These are phyloP conservation scores for Rugosomyces carneus DNA, from an alignment of 1,284 basidiomycete genomes.

Conservation along the genomic window DNA sequence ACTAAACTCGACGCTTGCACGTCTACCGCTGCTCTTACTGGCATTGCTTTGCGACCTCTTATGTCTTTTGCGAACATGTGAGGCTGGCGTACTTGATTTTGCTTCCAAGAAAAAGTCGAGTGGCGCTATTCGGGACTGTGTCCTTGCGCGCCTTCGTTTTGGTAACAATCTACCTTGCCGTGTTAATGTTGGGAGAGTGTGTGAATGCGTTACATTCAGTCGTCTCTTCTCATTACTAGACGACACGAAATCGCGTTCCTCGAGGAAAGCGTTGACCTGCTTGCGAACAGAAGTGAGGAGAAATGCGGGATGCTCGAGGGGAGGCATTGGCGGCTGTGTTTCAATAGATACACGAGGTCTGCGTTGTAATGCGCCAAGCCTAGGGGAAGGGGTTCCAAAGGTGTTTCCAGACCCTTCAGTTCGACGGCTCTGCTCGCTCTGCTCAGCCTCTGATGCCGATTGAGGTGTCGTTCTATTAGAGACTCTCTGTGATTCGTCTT, in stretches of 20 bases:
- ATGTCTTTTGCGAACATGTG: slow-evolving; percentile 11
- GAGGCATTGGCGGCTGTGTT: slow-evolving; percentile 42
- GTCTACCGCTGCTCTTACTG: slow-evolving; percentile 26
- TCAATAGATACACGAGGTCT: slow-evolving; percentile 21
- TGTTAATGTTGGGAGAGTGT: slow-evolving; percentile 25
- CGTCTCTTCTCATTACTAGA: slow-evolving; percentile 10
- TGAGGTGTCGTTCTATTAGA: slow-evolving; percentile 18
- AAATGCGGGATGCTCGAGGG: slow-evolving; percentile 46
- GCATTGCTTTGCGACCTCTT: slow-evolving; percentile 25
- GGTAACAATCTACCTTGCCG: slow-evolving; percentile 1
- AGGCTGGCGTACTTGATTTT: slow-evolving; percentile 8
- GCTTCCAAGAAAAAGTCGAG: slow-evolving; percentile 11
- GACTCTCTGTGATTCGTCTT: slow-evolving; percentile 2
- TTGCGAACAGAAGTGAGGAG: slow-evolving; percentile 17
- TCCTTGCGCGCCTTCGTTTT: slow-evolving; percentile 12
- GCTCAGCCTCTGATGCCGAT: slow-evolving; percentile 15
- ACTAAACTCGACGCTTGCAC: slow-evolving; percentile 33
- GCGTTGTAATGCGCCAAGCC: slow-evolving; percentile 18
- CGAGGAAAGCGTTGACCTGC: slow-evolving; percentile 4
- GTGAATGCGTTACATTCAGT: slow-evolving; percentile 18
- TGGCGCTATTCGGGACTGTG: slow-evolving; percentile 11
- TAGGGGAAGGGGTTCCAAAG: slow-evolving; percentile 28
- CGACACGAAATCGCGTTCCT: slow-evolving; percentile 1
- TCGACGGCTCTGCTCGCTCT: slow-evolving; percentile 10
- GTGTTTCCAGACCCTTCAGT: slow-evolving; percentile 25